Evolutionary conservation across 371 early-diverging fungal species (phyloP).

Genomic region (Apophysomyces variabilis): DNA sequence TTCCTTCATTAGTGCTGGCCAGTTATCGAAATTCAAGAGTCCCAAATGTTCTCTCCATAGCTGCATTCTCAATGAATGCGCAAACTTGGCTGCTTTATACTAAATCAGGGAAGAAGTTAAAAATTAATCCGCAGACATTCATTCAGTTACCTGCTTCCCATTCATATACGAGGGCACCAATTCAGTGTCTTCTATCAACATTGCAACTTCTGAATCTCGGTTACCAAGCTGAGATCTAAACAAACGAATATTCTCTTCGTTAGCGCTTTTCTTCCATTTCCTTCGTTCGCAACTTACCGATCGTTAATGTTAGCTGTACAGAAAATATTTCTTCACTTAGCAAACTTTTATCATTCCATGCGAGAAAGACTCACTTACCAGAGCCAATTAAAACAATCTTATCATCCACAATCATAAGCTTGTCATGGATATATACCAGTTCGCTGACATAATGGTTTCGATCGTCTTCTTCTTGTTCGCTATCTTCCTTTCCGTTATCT

Average conservation of each 20-base stretch:
- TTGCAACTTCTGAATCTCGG: constrained; percentile 91
- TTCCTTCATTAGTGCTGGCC: constrained; percentile 26
- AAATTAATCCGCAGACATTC: background rate
- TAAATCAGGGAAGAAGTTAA: constrained; percentile 1
- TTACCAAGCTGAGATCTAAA: constrained; percentile 88
- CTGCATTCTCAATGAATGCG: constrained; percentile 67
- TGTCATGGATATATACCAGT: constrained; percentile 91
- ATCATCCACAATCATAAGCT: constrained; percentile 92
- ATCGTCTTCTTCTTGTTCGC: constrained; percentile 21
- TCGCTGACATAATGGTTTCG: constrained; percentile 73
- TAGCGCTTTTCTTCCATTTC: background rate
- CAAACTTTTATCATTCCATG: background rate
- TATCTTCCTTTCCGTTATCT: constrained; percentile 1
- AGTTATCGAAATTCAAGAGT: constrained; percentile 49
- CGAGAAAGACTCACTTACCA: constrained; percentile 37
- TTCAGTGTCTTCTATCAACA: constrained; percentile 82
- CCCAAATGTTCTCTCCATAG: constrained; percentile 90
- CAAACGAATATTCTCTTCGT: too few relatives aligned
- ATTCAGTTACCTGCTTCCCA: constrained; percentile 57
- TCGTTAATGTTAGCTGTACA: constrained; percentile 50
- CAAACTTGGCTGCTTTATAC: constrained; percentile 76
- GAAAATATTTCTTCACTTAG: background rate
- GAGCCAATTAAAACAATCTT: constrained; percentile 83
- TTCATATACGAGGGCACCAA: constrained; percentile 74
- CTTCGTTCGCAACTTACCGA: constrained; percentile 17